Conservation (phyloP, 768 basidiomycete species). For the Collybiopsis confluens region DNA sequence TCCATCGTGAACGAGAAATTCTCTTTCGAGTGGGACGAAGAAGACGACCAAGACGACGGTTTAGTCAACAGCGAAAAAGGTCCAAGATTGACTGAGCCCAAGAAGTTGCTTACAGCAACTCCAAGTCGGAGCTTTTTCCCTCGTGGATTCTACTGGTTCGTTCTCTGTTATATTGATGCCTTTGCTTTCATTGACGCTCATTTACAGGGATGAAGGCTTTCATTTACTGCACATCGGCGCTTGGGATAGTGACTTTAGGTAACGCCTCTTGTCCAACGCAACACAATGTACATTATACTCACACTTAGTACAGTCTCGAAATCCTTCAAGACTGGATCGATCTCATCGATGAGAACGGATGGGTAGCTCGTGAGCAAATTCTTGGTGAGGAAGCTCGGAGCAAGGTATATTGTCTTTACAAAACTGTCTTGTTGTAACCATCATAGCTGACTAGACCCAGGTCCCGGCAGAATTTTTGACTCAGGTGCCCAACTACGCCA, state of each 20-base stretch:
- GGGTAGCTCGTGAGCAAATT: constrained; percentile 96
- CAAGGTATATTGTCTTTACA: constrained; percentile 48
- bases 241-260: constrained; percentile 90
- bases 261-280: neutral
- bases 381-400: constrained; percentile 95
- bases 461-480: constrained; percentile 88
- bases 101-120: constrained; percentile 81
- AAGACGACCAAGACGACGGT: constrained; percentile 35
- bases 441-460: too few relatives aligned
- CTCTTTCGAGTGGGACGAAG: constrained; percentile 89
- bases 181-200: neutral
- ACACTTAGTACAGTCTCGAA: constrained; percentile 53
- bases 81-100: constrained; percentile 70
- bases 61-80: constrained; percentile 38
- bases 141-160: constrained; percentile 92
- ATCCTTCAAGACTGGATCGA: constrained; percentile 88
- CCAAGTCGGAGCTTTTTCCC: constrained; percentile 98
- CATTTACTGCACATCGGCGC: constrained; percentile 87
- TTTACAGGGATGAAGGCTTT: constrained; percentile 90
- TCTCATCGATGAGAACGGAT: constrained; percentile 90
- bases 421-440: too few relatives aligned
- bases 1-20: constrained; percentile 85
- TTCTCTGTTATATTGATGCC: too few relatives aligned
- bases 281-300: neutral
- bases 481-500: constrained; percentile 91